Evolutionary conservation across 2,329 filamentous ascomycete species (phyloP).

Genomic region (Sphaceloma murrayae): DNA sequence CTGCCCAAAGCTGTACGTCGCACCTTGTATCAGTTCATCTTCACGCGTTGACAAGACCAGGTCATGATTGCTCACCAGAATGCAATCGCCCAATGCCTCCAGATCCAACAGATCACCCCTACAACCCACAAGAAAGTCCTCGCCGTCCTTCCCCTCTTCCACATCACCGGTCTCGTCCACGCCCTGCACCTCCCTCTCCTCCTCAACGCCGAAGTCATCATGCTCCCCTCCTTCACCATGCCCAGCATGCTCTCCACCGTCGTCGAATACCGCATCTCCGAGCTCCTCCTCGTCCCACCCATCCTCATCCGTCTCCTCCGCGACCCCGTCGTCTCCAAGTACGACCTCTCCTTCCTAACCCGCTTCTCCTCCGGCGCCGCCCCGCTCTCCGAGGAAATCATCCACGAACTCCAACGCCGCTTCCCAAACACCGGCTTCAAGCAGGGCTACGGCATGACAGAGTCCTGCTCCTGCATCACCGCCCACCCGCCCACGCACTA

Average conservation of each 20-base stretch:
- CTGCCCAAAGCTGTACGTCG: conserved; percentile 38
- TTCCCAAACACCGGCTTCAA: conserved; percentile 54
- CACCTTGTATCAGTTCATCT: too few relatives aligned
- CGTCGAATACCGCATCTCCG: conserved; percentile 43
- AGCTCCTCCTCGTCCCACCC: conserved; percentile 51
- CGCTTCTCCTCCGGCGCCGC: conserved; percentile 54
- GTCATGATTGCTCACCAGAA: conserved; percentile 48
- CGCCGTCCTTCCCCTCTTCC: conserved; percentile 51
- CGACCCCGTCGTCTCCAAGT: conserved; percentile 45
- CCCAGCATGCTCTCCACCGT: conserved; percentile 46
- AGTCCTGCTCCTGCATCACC: conserved; percentile 54
- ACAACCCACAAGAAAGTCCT: conserved; percentile 43
- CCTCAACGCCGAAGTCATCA: conserved; percentile 56
- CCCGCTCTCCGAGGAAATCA: conserved; percentile 48
- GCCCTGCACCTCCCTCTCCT: conserved; percentile 53
- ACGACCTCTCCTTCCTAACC: conserved; percentile 47
- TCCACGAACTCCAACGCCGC: conserved; percentile 45
- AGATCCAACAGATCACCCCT: conserved; percentile 46
- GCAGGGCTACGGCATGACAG: conserved; percentile 61
- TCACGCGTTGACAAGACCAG: conserved; percentile 23
- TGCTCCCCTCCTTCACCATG: conserved; percentile 57
- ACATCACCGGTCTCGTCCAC: conserved; percentile 56
- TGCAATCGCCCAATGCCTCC: conserved; percentile 52
- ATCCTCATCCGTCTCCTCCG: conserved; percentile 53
- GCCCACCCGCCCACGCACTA: conserved; percentile 49